Evolutionary conservation across 225 moss, liverwort and hornwort species (phyloP), one percentile per base, ranked within the genome.

Genomic region (Sphagnum tenellum): DNA sequence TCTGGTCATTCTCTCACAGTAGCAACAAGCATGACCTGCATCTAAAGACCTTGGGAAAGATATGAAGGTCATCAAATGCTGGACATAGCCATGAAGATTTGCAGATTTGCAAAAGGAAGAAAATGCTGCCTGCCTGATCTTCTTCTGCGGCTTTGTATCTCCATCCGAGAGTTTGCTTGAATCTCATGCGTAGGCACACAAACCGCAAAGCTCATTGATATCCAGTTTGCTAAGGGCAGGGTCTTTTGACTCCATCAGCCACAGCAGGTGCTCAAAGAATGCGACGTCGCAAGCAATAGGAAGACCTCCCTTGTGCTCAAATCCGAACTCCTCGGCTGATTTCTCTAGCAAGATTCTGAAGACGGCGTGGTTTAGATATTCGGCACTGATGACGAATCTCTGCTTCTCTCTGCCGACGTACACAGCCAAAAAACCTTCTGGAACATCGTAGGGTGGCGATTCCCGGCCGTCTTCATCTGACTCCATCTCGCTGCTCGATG

Each of bases 321-420:
- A 88, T 7, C 89, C 91, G 12, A 83, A 89, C 68, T 91, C 89
- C 71, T 94, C 89, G 12, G 89, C 91, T 3, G 94, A 91, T 63
- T 76, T 83, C 74, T 89, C 87, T 48, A 94, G 81, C 72, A 95
- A 62, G 48, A 75, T 56, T 77, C 81, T 91, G 77, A 95, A 88
- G 56, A 84, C 72, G 12, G 77, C 63, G 67, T 91, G 83, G 62
- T 72, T 78, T 46, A 95, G 89, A 79, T 80, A 84, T n/a, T 72
- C 70, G 46, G 91, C 83, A 59, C 81, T 86, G 77, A 95, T 91
- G 66, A 91, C 88, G 48, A 89, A 95, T 51, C 94, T 66, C 71
- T 76, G 78, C 71, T 86, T 69, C 84, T 89, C 88, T 48, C 14
- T 59, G 45, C 91, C 94, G 5, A 89, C 94, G 63, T 91, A 91